Conservation (phyloP, 345 rosid species). For the Excoecaria agallocha region DNA sequence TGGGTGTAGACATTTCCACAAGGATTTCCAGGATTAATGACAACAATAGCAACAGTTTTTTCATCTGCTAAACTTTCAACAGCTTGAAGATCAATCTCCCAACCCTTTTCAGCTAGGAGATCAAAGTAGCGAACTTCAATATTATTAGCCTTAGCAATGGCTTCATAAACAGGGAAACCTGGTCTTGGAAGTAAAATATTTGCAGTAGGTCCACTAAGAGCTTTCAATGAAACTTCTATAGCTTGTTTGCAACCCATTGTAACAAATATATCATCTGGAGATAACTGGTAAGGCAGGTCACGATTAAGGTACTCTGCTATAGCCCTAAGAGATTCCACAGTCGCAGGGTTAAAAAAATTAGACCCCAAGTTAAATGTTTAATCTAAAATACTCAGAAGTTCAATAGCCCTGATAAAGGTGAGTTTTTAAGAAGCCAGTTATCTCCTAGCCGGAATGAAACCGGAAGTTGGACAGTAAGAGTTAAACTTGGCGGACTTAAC, state of each 20-base stretch:
- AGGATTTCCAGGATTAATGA: slow-evolving; percentile 54
- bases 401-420: neutral
- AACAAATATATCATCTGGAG: slow-evolving; percentile 49
- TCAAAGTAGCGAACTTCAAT: slow-evolving; percentile 53
- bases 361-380: neutral
- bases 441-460: slow-evolving; percentile 55
- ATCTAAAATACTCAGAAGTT: too few relatives aligned
- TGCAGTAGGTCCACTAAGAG: slow-evolving; percentile 47
- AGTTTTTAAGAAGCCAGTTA: neutral
- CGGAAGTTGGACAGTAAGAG: slow-evolving; percentile 35
- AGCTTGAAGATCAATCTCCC: slow-evolving; percentile 60
- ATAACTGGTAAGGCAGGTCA: slow-evolving; percentile 48
- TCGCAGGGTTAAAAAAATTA: neutral
- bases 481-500: slow-evolving; percentile 43
- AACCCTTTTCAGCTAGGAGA: slow-evolving; percentile 52
- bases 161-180: slow-evolving; percentile 46
- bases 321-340: slow-evolving; percentile 36
- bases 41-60: slow-evolving; percentile 54
- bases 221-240: slow-evolving; percentile 42
- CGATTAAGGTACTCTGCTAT: slow-evolving; percentile 46
- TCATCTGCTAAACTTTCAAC: slow-evolving; percentile 55
- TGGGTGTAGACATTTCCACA: slow-evolving; percentile 47
- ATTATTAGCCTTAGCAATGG: slow-evolving; percentile 24
- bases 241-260: slow-evolving; percentile 57
- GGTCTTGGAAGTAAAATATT: slow-evolving; percentile 51